Evolutionary conservation across 352 stramenopile species (phyloP), one percentile per base, ranked within the genome.

Genomic region (Pythium utonaiense): DNA sequence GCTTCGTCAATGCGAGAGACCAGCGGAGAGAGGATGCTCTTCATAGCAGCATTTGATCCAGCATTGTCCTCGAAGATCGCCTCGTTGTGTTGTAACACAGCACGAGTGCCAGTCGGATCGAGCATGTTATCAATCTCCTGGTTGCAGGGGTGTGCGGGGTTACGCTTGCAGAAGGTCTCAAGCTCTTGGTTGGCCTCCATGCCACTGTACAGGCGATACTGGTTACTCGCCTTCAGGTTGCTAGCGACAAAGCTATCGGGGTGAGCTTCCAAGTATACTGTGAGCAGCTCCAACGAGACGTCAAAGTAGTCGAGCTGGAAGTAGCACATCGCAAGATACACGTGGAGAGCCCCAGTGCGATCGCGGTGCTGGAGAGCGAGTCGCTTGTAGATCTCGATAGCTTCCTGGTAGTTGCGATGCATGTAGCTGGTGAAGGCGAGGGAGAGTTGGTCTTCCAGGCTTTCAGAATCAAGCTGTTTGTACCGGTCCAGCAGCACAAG

Each of bases 401-500:
- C 70, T 41, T 89, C 76, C 36, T 90, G 70, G 52, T 77, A 89
- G 60, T 93, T 89, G 33, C 64, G 69, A 14, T 71, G 65, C n/a
- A 57, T 34, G 57, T 80, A 78, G 60, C 71, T 83, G 17, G 71
- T 69, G 24, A 70, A 71, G 49, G 78, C 74, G 6, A 87, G 21
- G 3, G 78, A 67, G 19, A 87, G 51, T 21, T 83, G 71, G 22
- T 88, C 74, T 30, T 71, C 60, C 4, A 65, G 40, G 12, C 62
- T 51, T 3, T 51, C 69, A 7, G 60, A 19, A 3, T 70, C 71
- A 17, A 88, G 67, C 13, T 79, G 71, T 30, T 80, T 61, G 53
- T 85, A 83, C 14, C 63, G 89, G 65, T 98, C 93, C 25, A 93
- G 69, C 36, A 98, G 80, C 8, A 97, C 59, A 38, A 91, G 86